phyloP scores from a whole-genome alignment of 495 filamentous ascomycete genomes.

The Daldinia vernicosa region DNA sequence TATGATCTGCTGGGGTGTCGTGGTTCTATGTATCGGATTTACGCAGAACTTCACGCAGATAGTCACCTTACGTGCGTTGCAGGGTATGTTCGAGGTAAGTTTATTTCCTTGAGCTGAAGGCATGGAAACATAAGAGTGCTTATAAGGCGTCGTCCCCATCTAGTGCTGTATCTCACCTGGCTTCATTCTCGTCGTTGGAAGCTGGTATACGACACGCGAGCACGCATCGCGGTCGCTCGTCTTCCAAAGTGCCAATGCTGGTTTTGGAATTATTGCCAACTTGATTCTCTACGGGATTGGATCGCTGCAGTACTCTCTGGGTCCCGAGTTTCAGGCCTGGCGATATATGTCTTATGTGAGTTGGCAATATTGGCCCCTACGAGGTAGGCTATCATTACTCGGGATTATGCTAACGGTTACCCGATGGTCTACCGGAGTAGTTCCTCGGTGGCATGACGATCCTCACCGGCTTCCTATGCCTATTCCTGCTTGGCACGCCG shows the following conservation, averaged over 20 bases:
- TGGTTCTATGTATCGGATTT: slow-evolving; percentile 45
- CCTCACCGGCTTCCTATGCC: slow-evolving; percentile 42
- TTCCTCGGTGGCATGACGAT: slow-evolving; percentile 49
- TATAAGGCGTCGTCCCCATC: not conserved
- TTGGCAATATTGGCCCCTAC: not conserved
- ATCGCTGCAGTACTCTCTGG: slow-evolving; percentile 38
- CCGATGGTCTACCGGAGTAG: slow-evolving; percentile 3
- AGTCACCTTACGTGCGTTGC: slow-evolving; percentile 46
- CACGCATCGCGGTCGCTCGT: slow-evolving; percentile 49
- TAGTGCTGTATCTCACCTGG: slow-evolving; percentile 53
- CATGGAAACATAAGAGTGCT: not conserved
- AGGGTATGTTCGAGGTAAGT: slow-evolving; percentile 49
- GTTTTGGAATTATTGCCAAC: slow-evolving; percentile 52
- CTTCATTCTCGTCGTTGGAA: slow-evolving; percentile 49
- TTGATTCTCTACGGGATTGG: slow-evolving; percentile 53
- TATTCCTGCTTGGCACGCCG: slow-evolving; percentile 49
- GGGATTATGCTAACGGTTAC: not conserved
- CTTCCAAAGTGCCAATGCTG: slow-evolving; percentile 56
- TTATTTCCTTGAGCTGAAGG: not conserved
- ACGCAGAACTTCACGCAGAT: slow-evolving; percentile 49
- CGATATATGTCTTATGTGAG: slow-evolving; percentile 50
- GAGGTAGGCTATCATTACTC: not conserved
- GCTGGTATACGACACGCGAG: slow-evolving; percentile 52
- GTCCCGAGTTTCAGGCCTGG: slow-evolving; percentile 49
- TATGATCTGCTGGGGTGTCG: slow-evolving; percentile 47